Percentiles rank a stretch among this genome's conserved stretches.
Evolutionary conservation across 1,139 yeast genomes (phyloP).

Genomic region (Saccharomyces hybrid): DNA sequence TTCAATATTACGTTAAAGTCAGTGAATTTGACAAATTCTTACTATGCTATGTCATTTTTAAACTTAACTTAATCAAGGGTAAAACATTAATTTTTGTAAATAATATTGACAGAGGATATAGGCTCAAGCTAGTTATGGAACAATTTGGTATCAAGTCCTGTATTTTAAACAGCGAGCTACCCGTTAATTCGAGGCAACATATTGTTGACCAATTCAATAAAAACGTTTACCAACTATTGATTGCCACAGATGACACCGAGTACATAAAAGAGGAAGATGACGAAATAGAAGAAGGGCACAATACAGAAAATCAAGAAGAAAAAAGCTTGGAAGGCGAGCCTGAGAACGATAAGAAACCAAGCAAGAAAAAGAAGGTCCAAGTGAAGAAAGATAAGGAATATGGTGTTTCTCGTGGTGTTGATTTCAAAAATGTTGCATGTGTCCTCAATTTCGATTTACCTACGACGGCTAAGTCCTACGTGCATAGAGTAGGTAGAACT

Average conservation of each 20-base stretch:
- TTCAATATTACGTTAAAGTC: constrained; percentile 81
- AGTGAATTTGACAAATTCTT: constrained; percentile 88
- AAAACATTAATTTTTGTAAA: constrained; percentile 88
- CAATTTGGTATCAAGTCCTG: constrained; percentile 91
- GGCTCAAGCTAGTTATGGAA: constrained; percentile 81
- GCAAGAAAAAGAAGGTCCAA: constrained; percentile 32
- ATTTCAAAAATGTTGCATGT: constrained; percentile 92
- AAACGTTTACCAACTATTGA: constrained; percentile 74
- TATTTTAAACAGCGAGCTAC: constrained; percentile 86
- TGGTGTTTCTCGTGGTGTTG: constrained; percentile 96
- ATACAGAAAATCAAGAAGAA: constrained; percentile 18
- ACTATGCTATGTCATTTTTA: constrained; percentile 83
- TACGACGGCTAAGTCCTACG: constrained; percentile 77
- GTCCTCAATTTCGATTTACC: constrained; percentile 95
- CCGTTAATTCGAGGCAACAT: constrained; percentile 86
- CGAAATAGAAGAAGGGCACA: constrained; percentile 35
- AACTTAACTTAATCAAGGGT: constrained; percentile 81
- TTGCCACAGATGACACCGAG: constrained; percentile 90
- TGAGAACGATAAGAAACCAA: constrained; percentile 13
- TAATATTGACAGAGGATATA: constrained; percentile 89
- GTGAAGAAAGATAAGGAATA: constrained; percentile 59
- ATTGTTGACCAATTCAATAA: constrained; percentile 93
- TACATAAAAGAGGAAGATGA: constrained; percentile 48
- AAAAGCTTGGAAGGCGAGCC: constrained; percentile 15
- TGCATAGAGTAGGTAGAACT: constrained; percentile 94